Percentiles rank a stretch among this genome's conserved stretches.
Evolutionary conservation across 176 grass and related monocot species (phyloP).

Genomic region (Oryza glumipatula): DNA sequence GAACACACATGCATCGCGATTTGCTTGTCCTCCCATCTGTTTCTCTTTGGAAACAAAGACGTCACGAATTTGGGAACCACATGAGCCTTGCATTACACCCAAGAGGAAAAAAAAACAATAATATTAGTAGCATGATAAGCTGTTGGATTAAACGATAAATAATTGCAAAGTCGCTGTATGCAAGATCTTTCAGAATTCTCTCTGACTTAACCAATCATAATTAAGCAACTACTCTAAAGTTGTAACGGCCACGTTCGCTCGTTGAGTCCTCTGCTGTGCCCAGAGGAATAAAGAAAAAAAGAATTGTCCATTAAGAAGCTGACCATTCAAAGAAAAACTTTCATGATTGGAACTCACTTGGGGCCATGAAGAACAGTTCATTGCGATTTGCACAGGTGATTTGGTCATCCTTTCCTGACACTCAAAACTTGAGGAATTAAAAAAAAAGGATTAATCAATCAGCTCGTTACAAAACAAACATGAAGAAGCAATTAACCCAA

Average conservation of each 20-base stretch:
- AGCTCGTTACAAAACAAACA: neutral
- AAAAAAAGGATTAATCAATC: neutral
- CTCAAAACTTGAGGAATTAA: neutral
- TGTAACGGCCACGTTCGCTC: conserved; percentile 16
- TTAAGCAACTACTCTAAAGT: neutral
- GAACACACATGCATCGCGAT: neutral
- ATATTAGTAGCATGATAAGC: neutral
- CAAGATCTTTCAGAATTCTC: conserved; percentile 6
- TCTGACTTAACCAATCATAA: neutral
- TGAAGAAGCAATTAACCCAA: neutral
- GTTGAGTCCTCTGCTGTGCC: neutral
- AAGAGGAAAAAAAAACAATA: neutral
- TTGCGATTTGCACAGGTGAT: neutral
- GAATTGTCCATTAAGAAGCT: neutral
- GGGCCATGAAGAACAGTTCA: neutral
- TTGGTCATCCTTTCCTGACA: neutral
- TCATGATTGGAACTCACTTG: neutral
- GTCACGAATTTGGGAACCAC: neutral
- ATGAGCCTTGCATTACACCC: neutral
- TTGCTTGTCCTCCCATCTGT: neutral
- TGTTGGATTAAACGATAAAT: neutral
- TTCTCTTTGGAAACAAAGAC: neutral
- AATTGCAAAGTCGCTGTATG: neutral
- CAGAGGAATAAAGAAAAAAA: neutral
- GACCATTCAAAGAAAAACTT: neutral